Evolutionary conservation across 1,139 yeast genomes (phyloP).

Genomic region (Scheffersomyces titani): DNA sequence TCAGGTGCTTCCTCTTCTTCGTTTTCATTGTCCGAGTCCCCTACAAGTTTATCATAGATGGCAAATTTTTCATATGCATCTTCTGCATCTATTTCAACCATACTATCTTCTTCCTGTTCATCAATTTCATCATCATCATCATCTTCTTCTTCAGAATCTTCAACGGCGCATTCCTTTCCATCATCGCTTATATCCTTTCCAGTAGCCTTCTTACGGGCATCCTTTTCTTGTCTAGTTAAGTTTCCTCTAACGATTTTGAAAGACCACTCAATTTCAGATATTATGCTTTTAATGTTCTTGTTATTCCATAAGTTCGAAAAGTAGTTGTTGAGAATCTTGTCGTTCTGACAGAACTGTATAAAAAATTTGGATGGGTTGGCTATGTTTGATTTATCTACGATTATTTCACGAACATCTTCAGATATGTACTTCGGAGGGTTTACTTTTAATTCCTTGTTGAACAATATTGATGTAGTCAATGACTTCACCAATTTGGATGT

Average conservation of each 20-base stretch:
- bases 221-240: constrained; percentile 47
- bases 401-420: constrained; percentile 19
- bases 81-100: constrained; percentile 22
- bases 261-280: constrained; percentile 56
- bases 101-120: constrained; percentile 14
- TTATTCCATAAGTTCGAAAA: constrained; percentile 63
- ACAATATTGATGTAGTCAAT: constrained; percentile 24
- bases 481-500: constrained; percentile 36
- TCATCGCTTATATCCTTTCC: constrained; percentile 21
- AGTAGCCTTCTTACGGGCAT: constrained; percentile 25
- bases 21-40: constrained; percentile 55
- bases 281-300: constrained; percentile 46
- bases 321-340: constrained; percentile 41
- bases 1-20: constrained; percentile 30
- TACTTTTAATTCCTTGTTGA: constrained; percentile 25
- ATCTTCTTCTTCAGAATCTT: constrained; percentile 9
- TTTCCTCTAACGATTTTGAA: constrained; percentile 63
- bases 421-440: constrained; percentile 38
- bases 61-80: constrained; percentile 33
- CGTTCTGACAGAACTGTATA: constrained; percentile 44
- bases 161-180: constrained; percentile 9
- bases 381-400: constrained; percentile 28
- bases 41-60: constrained; percentile 57
- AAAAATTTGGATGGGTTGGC: constrained; percentile 53
- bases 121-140: constrained; percentile 14